A percentile compares a stretch with the other conserved stretches of the same genome.
These are phyloP conservation scores for Colletotrichum sp. DNA, from an alignment of 2,329 filamentous ascomycete genomes.

Conservation along the genomic window DNA sequence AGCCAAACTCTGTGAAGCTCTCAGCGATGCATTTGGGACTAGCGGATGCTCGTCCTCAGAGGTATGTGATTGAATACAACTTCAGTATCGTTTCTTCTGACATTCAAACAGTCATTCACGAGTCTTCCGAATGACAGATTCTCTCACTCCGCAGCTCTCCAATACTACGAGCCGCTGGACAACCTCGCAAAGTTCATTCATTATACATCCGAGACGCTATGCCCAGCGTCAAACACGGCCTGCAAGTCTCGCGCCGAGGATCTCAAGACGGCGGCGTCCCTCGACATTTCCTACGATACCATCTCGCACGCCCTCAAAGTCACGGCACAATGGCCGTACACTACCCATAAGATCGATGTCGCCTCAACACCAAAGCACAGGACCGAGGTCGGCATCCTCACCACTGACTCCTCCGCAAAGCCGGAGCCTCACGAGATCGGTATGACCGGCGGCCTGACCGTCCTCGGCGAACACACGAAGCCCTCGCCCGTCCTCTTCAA, in stretches of 20 bases:
- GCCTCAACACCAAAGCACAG: slow-evolving; percentile 52
- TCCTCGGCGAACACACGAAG: slow-evolving; percentile 75
- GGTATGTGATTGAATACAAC: neutral
- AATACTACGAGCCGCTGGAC: slow-evolving; percentile 73
- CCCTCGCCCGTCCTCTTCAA: slow-evolving; percentile 81
- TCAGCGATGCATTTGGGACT: slow-evolving; percentile 62
- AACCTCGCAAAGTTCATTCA: slow-evolving; percentile 58
- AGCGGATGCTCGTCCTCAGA: slow-evolving; percentile 54
- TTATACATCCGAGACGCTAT: slow-evolving; percentile 59
- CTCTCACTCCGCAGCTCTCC: slow-evolving; percentile 56
- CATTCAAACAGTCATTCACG: slow-evolving; percentile 58
- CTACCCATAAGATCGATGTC: slow-evolving; percentile 43
- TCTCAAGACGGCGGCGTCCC: slow-evolving; percentile 58
- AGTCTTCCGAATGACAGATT: slow-evolving; percentile 49
- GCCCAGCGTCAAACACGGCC: slow-evolving; percentile 43
- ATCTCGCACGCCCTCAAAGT: slow-evolving; percentile 69
- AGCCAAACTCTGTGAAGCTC: slow-evolving; percentile 58
- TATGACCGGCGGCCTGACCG: slow-evolving; percentile 77
- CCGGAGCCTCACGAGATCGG: slow-evolving; percentile 76
- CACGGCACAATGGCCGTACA: slow-evolving; percentile 67
- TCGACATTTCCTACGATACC: slow-evolving; percentile 81
- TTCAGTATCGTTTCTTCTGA: neutral
- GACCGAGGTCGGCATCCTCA: slow-evolving; percentile 83
- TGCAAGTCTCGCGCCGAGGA: slow-evolving; percentile 55
- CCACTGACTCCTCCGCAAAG: slow-evolving; percentile 61